These are phyloP conservation scores for Microstegium vimineum DNA, from an alignment of 176 grass and related monocot species.

Conservation along the genomic window DNA sequence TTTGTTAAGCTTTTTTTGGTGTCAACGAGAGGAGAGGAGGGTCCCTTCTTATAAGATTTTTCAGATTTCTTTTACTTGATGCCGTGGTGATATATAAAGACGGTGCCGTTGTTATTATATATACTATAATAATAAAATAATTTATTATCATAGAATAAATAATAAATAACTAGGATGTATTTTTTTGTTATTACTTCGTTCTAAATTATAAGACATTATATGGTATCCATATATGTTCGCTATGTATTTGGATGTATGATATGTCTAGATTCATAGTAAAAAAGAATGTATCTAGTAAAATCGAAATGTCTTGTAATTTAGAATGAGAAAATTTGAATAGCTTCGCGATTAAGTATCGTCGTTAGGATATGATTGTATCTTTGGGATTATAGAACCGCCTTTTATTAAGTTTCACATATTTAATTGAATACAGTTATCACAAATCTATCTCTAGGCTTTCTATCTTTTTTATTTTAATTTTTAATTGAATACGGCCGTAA, in stretches of 20 bases:
- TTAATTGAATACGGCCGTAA: not conserved
- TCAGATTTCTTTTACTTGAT: not conserved
- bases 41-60: constrained; percentile 10
- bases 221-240: too few relatives aligned
- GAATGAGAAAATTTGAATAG: not conserved
- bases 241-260: not conserved
- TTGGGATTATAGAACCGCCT: not conserved
- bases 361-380: not conserved
- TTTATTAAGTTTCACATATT: not conserved
- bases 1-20: constrained; percentile 29
- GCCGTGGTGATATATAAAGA: not conserved
- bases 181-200: not conserved
- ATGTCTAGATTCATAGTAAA: not conserved
- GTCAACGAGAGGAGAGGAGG: not conserved
- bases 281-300: too few relatives aligned
- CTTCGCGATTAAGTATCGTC: not conserved
- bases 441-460: not conserved
- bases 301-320: not conserved
- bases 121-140: not conserved
- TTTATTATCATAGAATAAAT: not conserved
- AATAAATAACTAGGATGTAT: too few relatives aligned
- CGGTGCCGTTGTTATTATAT: too few relatives aligned
- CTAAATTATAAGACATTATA: not conserved
- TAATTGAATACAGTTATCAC: not conserved
- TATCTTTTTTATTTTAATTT: not conserved